Conservation (phyloP, 2,329 filamentous ascomycete genomes). For the Fusarium transvaalense region DNA sequence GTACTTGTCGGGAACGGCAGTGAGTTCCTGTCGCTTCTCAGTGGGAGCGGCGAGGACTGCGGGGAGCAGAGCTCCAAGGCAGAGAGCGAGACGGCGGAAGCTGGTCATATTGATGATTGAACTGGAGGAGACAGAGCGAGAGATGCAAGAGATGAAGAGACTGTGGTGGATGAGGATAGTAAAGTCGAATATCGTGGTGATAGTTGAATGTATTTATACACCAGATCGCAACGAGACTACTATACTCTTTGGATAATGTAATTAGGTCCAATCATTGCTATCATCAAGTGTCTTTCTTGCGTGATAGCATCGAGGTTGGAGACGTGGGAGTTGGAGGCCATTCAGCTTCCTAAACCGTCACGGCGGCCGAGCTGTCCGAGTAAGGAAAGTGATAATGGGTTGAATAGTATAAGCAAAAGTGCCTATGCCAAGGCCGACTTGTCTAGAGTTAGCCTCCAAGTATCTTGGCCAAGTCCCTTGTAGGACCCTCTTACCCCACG, state of each 20-base stretch:
- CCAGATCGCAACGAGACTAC: not conserved
- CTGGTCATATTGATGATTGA: slow-evolving; percentile 45
- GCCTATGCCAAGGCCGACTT: slow-evolving; percentile 32
- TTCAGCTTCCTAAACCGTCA: slow-evolving; percentile 45
- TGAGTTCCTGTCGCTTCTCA: slow-evolving; percentile 19
- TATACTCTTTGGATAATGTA: not conserved
- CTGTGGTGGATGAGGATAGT: slow-evolving; percentile 30
- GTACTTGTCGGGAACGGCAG: slow-evolving; percentile 55
- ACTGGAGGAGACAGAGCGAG: not conserved
- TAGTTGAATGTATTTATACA: slow-evolving; percentile 37
- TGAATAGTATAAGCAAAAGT: slow-evolving; percentile 31
- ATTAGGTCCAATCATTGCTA: slow-evolving; percentile 17
- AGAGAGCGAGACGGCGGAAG: slow-evolving; percentile 50
- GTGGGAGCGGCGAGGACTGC: slow-evolving; percentile 50
- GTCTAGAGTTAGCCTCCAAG: slow-evolving; percentile 19
- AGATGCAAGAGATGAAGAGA: slow-evolving; percentile 11
- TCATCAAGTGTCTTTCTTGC: slow-evolving; percentile 36
- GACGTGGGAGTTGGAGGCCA: not conserved
- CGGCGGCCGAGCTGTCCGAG: slow-evolving; percentile 38
- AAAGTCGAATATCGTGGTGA: slow-evolving; percentile 4
- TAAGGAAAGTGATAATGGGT: slow-evolving; percentile 43
- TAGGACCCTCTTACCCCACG: slow-evolving; percentile 5
- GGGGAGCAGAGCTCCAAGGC: slow-evolving; percentile 52
- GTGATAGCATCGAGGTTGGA: slow-evolving; percentile 28
- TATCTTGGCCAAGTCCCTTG: slow-evolving; percentile 16